phyloP scores from a whole-genome alignment of 2,329 filamentous ascomycete species.

The Berkeleyomyces basicola region DNA sequence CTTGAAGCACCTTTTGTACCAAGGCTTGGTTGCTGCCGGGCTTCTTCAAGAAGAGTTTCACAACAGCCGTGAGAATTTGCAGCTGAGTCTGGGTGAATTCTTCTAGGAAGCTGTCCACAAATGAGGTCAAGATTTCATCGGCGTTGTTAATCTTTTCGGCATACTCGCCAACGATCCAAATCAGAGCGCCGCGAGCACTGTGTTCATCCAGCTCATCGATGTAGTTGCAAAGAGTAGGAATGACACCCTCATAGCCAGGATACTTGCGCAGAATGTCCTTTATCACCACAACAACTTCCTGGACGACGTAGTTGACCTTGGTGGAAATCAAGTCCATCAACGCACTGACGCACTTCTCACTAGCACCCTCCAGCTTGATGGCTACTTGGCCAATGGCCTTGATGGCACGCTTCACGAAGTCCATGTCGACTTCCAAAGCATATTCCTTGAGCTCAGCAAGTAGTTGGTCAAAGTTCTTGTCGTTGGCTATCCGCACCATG shows the following conservation, averaged over 20 bases:
- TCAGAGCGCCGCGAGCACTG: slow-evolving; percentile 72
- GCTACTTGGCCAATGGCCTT: slow-evolving; percentile 95
- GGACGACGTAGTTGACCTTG: slow-evolving; percentile 97
- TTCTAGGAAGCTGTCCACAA: slow-evolving; percentile 88
- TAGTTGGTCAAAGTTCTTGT: slow-evolving; percentile 88
- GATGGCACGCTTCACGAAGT: slow-evolving; percentile 86
- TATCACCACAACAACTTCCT: slow-evolving; percentile 97
- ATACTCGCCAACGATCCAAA: slow-evolving; percentile 98
- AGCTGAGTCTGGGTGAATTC: slow-evolving; percentile 98
- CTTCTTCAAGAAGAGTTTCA: slow-evolving; percentile 95
- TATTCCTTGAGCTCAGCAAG: slow-evolving; percentile 94
- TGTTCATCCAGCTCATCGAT: slow-evolving; percentile 96
- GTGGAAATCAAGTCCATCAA: slow-evolving; percentile 87
- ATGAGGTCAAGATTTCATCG: slow-evolving; percentile 79
- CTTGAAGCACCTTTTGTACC: slow-evolving; percentile 86
- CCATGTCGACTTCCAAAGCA: slow-evolving; percentile 96
- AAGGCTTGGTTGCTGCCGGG: slow-evolving; percentile 79
- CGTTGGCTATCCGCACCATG: slow-evolving; percentile 97
- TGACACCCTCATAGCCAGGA: slow-evolving; percentile 93
- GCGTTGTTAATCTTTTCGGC: slow-evolving; percentile 98
- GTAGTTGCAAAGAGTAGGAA: slow-evolving; percentile 86
- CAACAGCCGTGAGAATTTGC: slow-evolving; percentile 90
- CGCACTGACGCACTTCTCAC: slow-evolving; percentile 89
- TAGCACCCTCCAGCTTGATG: slow-evolving; percentile 93
- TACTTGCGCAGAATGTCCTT: slow-evolving; percentile 98